Conservation (phyloP, 2,329 filamentous ascomycete genomes). For the Ophiostoma fasciatum region DNA sequence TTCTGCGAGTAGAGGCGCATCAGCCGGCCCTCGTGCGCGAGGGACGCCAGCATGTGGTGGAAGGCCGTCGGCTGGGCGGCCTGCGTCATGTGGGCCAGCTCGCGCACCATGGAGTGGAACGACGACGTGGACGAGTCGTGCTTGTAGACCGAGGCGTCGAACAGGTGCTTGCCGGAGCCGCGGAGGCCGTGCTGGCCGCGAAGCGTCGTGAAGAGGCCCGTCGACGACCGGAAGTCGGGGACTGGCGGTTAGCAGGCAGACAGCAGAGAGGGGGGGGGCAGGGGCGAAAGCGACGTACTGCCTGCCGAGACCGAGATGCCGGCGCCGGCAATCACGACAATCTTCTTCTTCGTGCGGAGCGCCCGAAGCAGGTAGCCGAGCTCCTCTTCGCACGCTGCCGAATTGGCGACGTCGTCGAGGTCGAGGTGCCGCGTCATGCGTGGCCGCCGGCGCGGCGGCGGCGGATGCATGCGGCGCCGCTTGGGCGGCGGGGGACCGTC, state of each 20-base stretch:
- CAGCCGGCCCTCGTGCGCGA: slow-evolving; percentile 74
- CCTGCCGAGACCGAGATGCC: slow-evolving; percentile 95
- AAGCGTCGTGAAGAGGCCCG: slow-evolving; percentile 75
- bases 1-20: slow-evolving; percentile 93
- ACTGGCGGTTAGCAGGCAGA: slow-evolving; percentile 32
- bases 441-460: slow-evolving; percentile 34
- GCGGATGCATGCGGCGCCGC: slow-evolving; percentile 50
- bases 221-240: slow-evolving; percentile 87
- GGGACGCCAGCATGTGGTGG: slow-evolving; percentile 81
- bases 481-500: slow-evolving; percentile 59
- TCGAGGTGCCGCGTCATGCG: slow-evolving; percentile 72
- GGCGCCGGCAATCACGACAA: slow-evolving; percentile 89
- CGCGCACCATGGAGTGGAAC: slow-evolving; percentile 93
- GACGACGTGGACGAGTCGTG: slow-evolving; percentile 76
- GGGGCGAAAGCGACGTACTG: slow-evolving; percentile 38
- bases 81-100: slow-evolving; percentile 65
- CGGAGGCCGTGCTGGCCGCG: slow-evolving; percentile 82
- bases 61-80: slow-evolving; percentile 72
- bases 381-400: slow-evolving; percentile 37
- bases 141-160: slow-evolving; percentile 95
- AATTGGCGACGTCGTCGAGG: slow-evolving; percentile 35
- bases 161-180: slow-evolving; percentile 84
- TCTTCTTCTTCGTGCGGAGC: slow-evolving; percentile 81
- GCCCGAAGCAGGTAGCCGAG: slow-evolving; percentile 58
- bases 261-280: slow-evolving; percentile 1